Evolutionary conservation across 208 protist genomes (phyloP).

Genomic region (Vickermania ingenoplastis): DNA sequence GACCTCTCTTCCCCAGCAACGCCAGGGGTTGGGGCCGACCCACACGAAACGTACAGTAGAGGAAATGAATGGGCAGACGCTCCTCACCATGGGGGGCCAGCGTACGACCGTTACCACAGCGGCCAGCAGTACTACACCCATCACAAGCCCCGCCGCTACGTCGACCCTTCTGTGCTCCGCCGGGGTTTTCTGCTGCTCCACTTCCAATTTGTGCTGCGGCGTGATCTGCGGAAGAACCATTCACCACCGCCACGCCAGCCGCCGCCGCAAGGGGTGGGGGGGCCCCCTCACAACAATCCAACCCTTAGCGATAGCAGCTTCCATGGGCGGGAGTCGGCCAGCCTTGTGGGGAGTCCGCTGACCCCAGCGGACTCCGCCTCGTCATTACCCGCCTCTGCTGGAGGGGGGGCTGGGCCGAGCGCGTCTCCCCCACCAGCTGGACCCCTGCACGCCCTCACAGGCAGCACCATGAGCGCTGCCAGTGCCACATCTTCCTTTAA

Average conservation of each 20-base stretch:
- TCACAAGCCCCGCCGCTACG: constrained; percentile 3
- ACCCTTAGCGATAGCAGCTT: too few species aligned
- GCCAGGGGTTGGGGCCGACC: too few species aligned
- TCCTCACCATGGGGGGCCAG: too few species aligned
- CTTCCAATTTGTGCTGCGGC: constrained; percentile 80
- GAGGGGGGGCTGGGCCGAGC: not conserved
- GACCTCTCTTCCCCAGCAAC: too few species aligned
- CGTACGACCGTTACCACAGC: constrained; percentile 15
- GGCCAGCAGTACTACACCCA: constrained; percentile 1
- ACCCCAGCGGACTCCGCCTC: too few species aligned
- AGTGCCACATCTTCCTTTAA: not conserved
- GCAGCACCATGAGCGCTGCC: too few species aligned
- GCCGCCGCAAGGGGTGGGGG: not conserved
- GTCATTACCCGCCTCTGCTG: not conserved
- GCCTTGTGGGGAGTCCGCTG: too few species aligned
- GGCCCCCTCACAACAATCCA: constrained; percentile 6
- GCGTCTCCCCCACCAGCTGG: not conserved
- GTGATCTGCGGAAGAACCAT: constrained; percentile 37
- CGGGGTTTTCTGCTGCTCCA: constrained; percentile 82
- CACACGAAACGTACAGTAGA: too few species aligned
- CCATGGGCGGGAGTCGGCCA: too few species aligned
- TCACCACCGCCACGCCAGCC: too few species aligned
- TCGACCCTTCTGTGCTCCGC: constrained; percentile 39
- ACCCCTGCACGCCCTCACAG: too few species aligned
- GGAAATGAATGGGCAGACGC: too few species aligned